A percentile compares a stretch with the other conserved stretches of the same genome.
Conservation (phyloP, 176 grass and related monocot genomes). For the Aegilops speltoides region DNA sequence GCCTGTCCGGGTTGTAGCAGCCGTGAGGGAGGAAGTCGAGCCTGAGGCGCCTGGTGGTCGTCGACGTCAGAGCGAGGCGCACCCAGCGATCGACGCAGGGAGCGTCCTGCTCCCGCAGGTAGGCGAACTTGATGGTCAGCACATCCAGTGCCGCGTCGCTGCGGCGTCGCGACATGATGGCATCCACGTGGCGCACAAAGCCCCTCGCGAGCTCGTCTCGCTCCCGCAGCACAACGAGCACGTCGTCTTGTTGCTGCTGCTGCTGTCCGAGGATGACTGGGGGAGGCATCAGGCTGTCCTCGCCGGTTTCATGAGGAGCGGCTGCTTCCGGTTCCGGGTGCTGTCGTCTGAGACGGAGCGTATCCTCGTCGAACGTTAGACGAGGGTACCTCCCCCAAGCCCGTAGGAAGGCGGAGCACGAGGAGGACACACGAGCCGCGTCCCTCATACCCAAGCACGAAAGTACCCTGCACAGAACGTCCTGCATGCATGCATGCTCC, state of each 20-base stretch:
- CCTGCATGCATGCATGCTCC: neutral
- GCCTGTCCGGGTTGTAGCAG: neutral
- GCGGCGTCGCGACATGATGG: neutral
- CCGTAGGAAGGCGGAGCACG: neutral
- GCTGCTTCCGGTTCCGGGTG: too few relatives aligned
- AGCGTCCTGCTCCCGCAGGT: neutral
- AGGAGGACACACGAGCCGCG: neutral
- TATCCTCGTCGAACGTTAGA: neutral
- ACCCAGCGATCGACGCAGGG: neutral
- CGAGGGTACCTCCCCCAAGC: neutral
- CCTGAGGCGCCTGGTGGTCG: neutral
- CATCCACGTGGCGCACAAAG: neutral
- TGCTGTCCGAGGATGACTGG: too few relatives aligned
- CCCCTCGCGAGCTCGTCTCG: neutral
- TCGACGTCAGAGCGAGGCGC: neutral
- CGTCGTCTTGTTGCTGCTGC: neutral
- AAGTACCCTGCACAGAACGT: neutral
- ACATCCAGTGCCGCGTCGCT: neutral
- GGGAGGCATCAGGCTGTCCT: neutral
- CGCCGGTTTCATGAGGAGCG: too few relatives aligned
- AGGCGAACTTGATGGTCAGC: neutral
- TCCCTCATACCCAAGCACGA: neutral
- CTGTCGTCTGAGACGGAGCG: neutral
- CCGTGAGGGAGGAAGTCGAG: neutral
- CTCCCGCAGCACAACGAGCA: neutral